Conservation (phyloP, 176 grass and related monocot genomes). For the Musa schizocarpa region DNA sequence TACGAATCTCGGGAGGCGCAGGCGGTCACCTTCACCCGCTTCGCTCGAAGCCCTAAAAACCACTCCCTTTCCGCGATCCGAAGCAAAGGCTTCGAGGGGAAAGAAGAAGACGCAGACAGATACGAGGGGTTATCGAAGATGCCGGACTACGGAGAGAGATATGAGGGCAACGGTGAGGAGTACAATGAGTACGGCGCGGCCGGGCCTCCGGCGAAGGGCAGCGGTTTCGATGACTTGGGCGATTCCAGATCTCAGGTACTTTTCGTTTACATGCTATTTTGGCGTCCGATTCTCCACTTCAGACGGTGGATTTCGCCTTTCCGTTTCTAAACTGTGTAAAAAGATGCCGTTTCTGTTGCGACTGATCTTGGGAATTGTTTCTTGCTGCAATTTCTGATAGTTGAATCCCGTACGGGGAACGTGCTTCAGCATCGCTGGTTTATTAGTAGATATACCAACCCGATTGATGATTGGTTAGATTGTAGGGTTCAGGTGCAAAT, state of each 20-base stretch:
- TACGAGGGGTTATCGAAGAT: not conserved
- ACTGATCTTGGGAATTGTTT: not conserved
- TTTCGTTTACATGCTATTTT: not conserved
- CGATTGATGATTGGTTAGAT: not conserved
- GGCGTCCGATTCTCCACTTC: not conserved
- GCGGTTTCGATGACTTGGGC: slow-evolving; percentile 4
- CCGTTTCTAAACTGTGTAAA: not conserved
- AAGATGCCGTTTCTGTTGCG: not conserved
- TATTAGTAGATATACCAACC: not conserved
- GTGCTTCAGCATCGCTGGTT: not conserved
- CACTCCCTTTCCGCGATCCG: not conserved
- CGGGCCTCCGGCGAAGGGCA: not conserved
- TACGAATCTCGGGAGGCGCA: not conserved
- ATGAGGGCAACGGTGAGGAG: slow-evolving; percentile 5
- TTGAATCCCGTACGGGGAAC: not conserved
- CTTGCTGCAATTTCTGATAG: not conserved
- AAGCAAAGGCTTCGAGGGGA: not conserved
- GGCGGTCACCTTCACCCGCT: not conserved
- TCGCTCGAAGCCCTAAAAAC: not conserved
- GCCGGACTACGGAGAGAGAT: slow-evolving; percentile 15
- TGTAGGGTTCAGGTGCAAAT: too few relatives aligned
- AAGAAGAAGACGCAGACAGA: not conserved
- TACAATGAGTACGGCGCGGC: not conserved
- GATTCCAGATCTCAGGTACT: slow-evolving; percentile 11
- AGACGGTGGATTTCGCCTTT: not conserved